Base-by-base conservation (phyloP, 805 yeast genomes). In the Groenewaldozyma tartarivorans region DNA sequence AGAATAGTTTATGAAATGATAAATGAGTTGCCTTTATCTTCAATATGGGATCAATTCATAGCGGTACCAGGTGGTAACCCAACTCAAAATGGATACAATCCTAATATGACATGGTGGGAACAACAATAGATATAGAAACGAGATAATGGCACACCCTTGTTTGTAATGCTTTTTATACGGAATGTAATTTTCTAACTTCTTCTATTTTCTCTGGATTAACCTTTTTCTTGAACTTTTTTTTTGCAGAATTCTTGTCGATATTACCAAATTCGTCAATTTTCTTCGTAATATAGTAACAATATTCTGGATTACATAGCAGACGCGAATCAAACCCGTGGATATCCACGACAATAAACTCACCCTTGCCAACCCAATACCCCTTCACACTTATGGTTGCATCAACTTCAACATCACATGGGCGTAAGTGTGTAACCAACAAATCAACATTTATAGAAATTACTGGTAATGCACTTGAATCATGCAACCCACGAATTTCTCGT, bases 11-110 rank as follows among this genome's bases (percentile, higher is more conserved):
- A 55, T 37, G 61, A 57, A 36, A 51, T 58, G 49, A 59, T 58
- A 46, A 45, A 45, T 35, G 61, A 55, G 31, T 46, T 57, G 13
- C 61, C 63, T n/a, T 47, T 57, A 35, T 49, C 56, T 7, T 49
- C 54, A 5, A 58, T 57, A 26, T 58, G 63, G 63, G 59, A 55
- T 34, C 63, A 58, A 43, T 58, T 54, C 36, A 55, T 55, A 39
- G 44, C 41, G 11, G 37, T 35, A 9, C 33, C 29, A 24, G 29
- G 29, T 7, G 11, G 11, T 9, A 24, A 13, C 13, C 7, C 7
- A 7, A 13, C 29, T 13, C 29, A 24, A 13, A 24, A 24, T 24
- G 29, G 29, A 13, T 24, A 7, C 7, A 24, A 24, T 13, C 11
- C 13, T 9, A 13, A 7, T 24, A 24, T 24, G 29, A 24, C 29